Evolutionary conservation across 495 filamentous ascomycete genomes (phyloP).

Genomic region (Penicillium samsonianum): DNA sequence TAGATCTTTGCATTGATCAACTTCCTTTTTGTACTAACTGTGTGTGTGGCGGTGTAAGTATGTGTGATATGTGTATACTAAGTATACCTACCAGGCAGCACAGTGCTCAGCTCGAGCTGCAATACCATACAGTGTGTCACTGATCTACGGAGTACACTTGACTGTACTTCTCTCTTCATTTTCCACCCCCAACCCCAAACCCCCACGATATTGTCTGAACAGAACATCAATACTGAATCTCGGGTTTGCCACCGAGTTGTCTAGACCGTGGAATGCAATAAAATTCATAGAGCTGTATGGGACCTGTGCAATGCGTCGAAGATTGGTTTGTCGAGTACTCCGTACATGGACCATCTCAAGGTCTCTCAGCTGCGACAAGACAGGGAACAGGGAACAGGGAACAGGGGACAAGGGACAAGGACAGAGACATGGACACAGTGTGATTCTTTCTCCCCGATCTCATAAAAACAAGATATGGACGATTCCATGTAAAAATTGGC

Average conservation of each 20-base stretch:
- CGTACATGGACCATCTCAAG: background rate
- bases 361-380: conserved; percentile 6
- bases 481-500: background rate
- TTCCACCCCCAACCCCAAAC: too few relatives aligned
- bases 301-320: background rate
- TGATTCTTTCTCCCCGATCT: conserved; percentile 3
- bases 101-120: conserved; percentile 3
- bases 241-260: conserved; percentile 6
- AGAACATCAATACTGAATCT: conserved; percentile 1
- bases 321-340: background rate
- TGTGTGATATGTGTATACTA: background rate
- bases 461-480: background rate
- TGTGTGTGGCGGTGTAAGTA: background rate
- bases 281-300: background rate
- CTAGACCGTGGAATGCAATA: background rate
- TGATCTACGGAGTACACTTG: background rate
- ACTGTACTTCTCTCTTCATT: background rate
- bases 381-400: conserved; percentile 3
- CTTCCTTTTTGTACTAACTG: background rate
- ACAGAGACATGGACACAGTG: background rate
- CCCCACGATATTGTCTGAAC: background rate
- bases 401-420: conserved; percentile 6
- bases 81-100: background rate
- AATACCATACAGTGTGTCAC: background rate
- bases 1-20: conserved; percentile 19